Evolutionary conservation across 2,329 filamentous ascomycete species (phyloP), one percentile per base, ranked within the genome.

Genomic region (Colletotrichum sublineola): DNA sequence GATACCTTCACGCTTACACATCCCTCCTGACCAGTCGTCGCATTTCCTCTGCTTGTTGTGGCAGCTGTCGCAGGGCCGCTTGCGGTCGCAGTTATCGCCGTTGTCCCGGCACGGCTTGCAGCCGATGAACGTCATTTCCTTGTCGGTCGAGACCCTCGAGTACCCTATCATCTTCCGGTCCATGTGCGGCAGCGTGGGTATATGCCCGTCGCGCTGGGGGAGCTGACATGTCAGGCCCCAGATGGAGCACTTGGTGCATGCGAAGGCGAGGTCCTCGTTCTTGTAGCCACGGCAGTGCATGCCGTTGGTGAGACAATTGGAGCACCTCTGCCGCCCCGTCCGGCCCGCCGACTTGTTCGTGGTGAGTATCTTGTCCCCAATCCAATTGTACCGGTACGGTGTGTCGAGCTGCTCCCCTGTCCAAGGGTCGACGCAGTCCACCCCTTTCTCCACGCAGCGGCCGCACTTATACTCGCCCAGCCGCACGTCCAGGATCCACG

Each of bases 1-100:
- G n/a, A 63, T 67, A 6, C 69, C 70, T 40, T 64, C 11, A 15
- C 65, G 57, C n/a, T 5, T 56, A 11, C 40, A 52, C n/a, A 9
- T n/a, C 12, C 56, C 63, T 31, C 46, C 33, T 31, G 31, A 29
- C 24, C 48, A 76, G 7, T n/a, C 31, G 18, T 77, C 73, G 20
- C 76, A 76, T 11, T 75, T 36, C 12, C 66, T 40, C 1, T 66
- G 73, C 29, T 68, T 44, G 9, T 63, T 29, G 14, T 73, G 67
- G 75, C 82, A 84, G 5, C 77, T 80, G 63, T 83, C 80, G 67
- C 82, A 84, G 1, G 82, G 82, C 29, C 81, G 77, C 65, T 81
- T 80, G 1, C 79, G 78, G 60, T 84, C 82, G 69, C 82, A 84
- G 11, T 40, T 57, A 3, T 62, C 42, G 7, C 44, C 50, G 31